phyloP scores from a whole-genome alignment of 129 eudicot species.

The sunflower (Helianthus annuus) region DNA sequence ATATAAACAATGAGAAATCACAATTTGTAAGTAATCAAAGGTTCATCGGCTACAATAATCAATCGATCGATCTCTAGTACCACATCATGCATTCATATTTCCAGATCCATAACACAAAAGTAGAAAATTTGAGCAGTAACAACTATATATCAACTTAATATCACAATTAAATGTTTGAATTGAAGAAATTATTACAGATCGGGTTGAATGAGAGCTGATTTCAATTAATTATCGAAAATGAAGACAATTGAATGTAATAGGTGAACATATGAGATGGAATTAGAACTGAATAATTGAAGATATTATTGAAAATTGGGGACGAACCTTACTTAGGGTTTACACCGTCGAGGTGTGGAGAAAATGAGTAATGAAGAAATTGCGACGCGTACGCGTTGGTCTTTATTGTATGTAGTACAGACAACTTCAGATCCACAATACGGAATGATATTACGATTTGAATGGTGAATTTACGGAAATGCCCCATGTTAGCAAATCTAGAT shows the following conservation, averaged over 20 bases:
- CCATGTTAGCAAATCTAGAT: too few species aligned
- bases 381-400: constrained; percentile 1
- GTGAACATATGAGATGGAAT: background rate
- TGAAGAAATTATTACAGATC: constrained; percentile 20
- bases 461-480: too few species aligned
- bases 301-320: constrained; percentile 15
- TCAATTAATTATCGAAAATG: background rate
- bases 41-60: constrained; percentile 10
- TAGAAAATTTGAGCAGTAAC: background rate
- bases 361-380: background rate
- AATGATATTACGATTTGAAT: background rate
- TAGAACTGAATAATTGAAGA: constrained; percentile 6
- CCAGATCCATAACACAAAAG: constrained; percentile 20
- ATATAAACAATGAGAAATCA: background rate
- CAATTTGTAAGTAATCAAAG: background rate
- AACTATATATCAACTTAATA: background rate
- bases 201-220: constrained; percentile 7
- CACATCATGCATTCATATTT: constrained; percentile 21
- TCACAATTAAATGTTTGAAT: constrained; percentile 3
- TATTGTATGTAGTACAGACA: background rate
- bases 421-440: background rate
- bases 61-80: constrained; percentile 8
- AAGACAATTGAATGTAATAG: background rate
- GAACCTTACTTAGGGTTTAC: constrained; percentile 21
- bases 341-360: background rate